phyloP scores from a whole-genome alignment of 805 yeast genomes.

The Pichia phayaonensis region DNA sequence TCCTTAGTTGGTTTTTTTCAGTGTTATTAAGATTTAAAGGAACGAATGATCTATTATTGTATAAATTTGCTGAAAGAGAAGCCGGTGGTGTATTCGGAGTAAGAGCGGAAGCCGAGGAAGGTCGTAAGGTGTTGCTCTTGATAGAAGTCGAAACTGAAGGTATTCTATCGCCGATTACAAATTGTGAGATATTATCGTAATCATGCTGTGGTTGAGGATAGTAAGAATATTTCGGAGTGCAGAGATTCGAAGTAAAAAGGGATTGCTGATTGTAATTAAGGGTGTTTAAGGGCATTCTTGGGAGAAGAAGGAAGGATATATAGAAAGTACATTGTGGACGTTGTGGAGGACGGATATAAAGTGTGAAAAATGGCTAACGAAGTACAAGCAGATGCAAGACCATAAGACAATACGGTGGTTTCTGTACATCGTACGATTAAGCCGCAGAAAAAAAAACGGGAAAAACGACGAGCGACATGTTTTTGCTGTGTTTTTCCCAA shows the following conservation, averaged over 20 bases:
- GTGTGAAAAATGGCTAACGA: too few species aligned
- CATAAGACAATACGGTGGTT: too few species aligned
- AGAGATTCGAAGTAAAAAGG: not conserved
- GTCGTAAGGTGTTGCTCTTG: not conserved
- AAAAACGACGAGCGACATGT: not conserved
- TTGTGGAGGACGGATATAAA: too few species aligned
- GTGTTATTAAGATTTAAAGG: too few species aligned
- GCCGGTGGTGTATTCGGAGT: not conserved
- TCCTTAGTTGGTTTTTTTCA: not conserved
- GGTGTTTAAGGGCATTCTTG: not conserved
- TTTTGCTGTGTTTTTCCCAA: not conserved
- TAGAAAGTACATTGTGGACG: too few species aligned
- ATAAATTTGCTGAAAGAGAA: not conserved
- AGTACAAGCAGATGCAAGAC: too few species aligned
- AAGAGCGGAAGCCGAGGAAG: not conserved
- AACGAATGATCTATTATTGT: not conserved
- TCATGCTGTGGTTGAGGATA: not conserved
- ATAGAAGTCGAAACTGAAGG: not conserved
- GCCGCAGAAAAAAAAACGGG: too few species aligned
- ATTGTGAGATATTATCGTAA: not conserved
- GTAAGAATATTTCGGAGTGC: not conserved
- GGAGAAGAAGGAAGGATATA: too few species aligned
- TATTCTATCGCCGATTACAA: not conserved
- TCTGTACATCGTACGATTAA: too few species aligned
- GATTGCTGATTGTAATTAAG: not conserved